phyloP scores from a whole-genome alignment of 768 basidiomycete species.

The Exidia glandulosa region DNA sequence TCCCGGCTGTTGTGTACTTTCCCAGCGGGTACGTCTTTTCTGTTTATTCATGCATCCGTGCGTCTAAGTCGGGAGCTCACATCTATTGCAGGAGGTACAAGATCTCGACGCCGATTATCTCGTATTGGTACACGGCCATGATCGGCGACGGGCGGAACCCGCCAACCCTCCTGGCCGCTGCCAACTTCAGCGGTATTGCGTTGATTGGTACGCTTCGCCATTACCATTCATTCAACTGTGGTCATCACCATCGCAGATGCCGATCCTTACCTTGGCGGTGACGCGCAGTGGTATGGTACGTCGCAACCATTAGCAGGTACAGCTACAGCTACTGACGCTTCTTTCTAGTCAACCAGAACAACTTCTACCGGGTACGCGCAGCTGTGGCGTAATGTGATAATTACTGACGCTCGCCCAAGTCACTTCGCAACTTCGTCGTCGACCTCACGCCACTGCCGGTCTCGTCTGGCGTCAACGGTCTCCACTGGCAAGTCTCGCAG shows the following conservation, averaged over 20 bases:
- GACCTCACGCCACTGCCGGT: conserved; percentile 51
- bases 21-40: background rate
- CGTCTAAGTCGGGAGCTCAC: background rate
- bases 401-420: conserved; percentile 11
- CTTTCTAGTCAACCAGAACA: background rate
- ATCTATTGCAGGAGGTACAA: conserved; percentile 16
- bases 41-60: background rate
- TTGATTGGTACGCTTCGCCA: conserved; percentile 19
- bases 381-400: background rate
- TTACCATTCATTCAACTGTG: background rate
- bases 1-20: background rate
- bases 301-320: no score
- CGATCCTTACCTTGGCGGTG: background rate
- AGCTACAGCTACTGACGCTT: no score
- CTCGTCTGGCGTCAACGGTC: conserved; percentile 46
- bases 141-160: conserved; percentile 23
- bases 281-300: background rate
- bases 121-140: conserved; percentile 23
- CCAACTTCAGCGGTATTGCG: conserved; percentile 21
- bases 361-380: background rate
- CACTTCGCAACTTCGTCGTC: conserved; percentile 64
- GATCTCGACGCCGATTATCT: conserved; percentile 17
- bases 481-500: conserved; percentile 82
- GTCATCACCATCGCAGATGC: background rate
- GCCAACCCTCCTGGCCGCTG: conserved; percentile 22